These are phyloP conservation scores for Amaranthus hypochondriacus DNA, from an alignment of 148 eudicot species.

Conservation along the genomic window DNA sequence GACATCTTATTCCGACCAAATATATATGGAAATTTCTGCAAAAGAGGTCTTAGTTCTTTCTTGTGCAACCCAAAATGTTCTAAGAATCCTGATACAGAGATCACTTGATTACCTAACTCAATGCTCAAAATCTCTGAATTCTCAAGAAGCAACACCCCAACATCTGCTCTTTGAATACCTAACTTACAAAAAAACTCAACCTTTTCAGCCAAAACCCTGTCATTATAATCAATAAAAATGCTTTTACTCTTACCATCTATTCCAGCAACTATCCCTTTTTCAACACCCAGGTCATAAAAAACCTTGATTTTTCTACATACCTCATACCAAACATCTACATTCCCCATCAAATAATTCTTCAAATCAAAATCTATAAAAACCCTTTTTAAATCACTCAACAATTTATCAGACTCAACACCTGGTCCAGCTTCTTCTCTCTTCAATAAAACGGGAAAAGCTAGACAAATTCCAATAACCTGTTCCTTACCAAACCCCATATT, in stretches of 20 bases:
- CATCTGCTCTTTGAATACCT: slow-evolving; percentile 36
- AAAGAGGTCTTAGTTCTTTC: slow-evolving; percentile 24
- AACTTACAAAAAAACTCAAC: slow-evolving; percentile 53
- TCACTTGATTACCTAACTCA: slow-evolving; percentile 33
- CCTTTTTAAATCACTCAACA: slow-evolving; percentile 50
- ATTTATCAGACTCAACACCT: slow-evolving; percentile 28
- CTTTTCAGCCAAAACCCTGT: slow-evolving; percentile 45
- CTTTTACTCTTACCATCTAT: slow-evolving; percentile 37
- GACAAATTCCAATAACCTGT: slow-evolving; percentile 49
- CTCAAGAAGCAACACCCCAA: slow-evolving; percentile 55
- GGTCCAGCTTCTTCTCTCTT: slow-evolving; percentile 21
- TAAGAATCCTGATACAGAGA: slow-evolving; percentile 52
- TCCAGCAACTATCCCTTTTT: slow-evolving; percentile 45
- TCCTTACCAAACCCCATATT: slow-evolving; percentile 43
- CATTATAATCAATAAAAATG: slow-evolving; percentile 40
- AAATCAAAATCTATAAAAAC: slow-evolving; percentile 50
- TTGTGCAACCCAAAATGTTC: slow-evolving; percentile 42
- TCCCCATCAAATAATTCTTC: slow-evolving; percentile 26
- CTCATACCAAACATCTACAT: slow-evolving; percentile 47
- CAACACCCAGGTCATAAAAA: slow-evolving; percentile 62
- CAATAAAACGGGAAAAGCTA: slow-evolving; percentile 57
- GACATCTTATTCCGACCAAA: slow-evolving; percentile 53
- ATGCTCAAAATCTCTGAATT: slow-evolving; percentile 45
- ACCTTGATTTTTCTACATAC: slow-evolving; percentile 48
- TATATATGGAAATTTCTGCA: slow-evolving; percentile 44